Evolutionary conservation across 179 eudicot species (phyloP).

Genomic region (Heliamphora pulchella): DNA sequence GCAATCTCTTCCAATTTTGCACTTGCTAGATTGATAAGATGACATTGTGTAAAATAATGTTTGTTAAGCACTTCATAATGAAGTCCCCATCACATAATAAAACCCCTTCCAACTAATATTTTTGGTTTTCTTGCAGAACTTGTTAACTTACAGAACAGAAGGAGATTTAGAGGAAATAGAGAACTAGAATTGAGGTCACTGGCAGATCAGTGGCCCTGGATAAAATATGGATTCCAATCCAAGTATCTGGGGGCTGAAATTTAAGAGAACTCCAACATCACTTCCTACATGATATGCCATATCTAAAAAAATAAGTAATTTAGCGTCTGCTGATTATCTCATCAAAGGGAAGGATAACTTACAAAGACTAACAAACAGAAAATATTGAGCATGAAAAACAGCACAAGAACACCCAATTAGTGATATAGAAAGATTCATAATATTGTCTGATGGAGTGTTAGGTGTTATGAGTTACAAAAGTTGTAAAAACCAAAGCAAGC

Average conservation of each 20-base stretch:
- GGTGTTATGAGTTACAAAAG: background rate
- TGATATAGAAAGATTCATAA: background rate
- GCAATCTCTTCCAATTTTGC: background rate
- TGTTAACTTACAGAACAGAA: background rate
- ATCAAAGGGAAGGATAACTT: too few relatives aligned
- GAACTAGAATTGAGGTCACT: too few relatives aligned
- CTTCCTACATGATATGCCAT: background rate
- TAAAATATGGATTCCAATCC: background rate
- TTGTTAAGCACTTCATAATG: background rate
- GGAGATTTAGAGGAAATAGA: background rate
- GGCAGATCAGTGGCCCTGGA: background rate
- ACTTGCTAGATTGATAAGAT: background rate
- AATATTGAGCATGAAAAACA: background rate
- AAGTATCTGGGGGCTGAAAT: background rate
- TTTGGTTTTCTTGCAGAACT: background rate
- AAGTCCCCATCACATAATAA: background rate
- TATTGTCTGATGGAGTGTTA: background rate
- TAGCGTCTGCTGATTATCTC: too few relatives aligned
- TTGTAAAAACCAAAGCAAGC: too few relatives aligned
- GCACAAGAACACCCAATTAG: background rate
- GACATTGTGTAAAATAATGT: background rate
- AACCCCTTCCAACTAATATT: background rate
- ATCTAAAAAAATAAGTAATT: background rate
- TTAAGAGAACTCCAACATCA: background rate
- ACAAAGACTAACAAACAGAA: constrained; percentile 1